These are phyloP conservation scores for Rhizopogon rudus DNA, from an alignment of 768 basidiomycete species.

Conservation along the genomic window DNA sequence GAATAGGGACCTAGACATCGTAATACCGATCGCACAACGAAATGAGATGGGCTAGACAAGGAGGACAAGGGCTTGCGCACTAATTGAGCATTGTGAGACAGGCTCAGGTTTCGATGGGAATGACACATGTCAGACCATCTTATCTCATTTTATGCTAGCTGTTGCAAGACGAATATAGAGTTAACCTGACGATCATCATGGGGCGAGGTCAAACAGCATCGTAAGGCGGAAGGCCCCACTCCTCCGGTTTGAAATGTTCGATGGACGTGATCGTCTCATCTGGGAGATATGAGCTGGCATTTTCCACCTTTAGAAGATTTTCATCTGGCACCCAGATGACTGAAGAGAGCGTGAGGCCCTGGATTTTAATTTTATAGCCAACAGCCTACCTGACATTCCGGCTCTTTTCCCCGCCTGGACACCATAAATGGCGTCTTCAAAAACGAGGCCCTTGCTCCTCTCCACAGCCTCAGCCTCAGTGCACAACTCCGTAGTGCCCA, in stretches of 20 bases:
- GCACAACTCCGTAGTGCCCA: slow-evolving; percentile 38
- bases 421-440: slow-evolving; percentile 78
- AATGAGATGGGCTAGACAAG: too few species aligned
- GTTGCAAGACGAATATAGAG: too few species aligned
- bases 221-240: slow-evolving; percentile 82
- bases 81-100: too few species aligned
- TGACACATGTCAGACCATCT: not conserved
- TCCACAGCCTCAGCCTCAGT: slow-evolving; percentile 37
- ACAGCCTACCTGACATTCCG: slow-evolving; percentile 71
- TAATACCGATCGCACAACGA: too few species aligned
- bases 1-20: too few species aligned
- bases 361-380: not conserved
- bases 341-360: slow-evolving; percentile 21
- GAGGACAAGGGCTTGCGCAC: too few species aligned
- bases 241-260: slow-evolving; percentile 71
- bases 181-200: not conserved
- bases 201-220: not conserved
- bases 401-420: slow-evolving; percentile 79
- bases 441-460: slow-evolving; percentile 64
- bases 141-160: not conserved
- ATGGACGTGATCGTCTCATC: slow-evolving; percentile 59
- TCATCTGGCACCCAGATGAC: slow-evolving; percentile 85
- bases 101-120: not conserved
- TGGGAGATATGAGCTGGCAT: slow-evolving; percentile 44
- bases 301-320: slow-evolving; percentile 51